Conservation (phyloP, 1,284 basidiomycete genomes). For the Cryptococcus amylolentus region DNA sequence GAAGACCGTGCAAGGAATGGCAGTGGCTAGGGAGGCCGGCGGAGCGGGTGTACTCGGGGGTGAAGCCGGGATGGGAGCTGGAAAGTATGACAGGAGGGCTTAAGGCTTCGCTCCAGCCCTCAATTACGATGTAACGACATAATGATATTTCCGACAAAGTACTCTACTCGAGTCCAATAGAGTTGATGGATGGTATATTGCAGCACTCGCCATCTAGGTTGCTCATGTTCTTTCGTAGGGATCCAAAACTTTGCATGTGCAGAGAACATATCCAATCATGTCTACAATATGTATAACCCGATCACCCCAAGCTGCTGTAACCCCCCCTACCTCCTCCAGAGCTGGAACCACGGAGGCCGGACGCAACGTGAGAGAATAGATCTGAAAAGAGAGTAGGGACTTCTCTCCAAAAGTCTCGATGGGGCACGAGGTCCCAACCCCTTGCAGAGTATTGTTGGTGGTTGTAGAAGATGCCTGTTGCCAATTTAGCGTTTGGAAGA, state of each 20-base stretch:
- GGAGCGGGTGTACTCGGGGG: background rate
- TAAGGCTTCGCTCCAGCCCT: background rate
- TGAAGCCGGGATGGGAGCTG: background rate
- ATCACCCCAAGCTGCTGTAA: constrained; percentile 39
- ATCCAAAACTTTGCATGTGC: background rate
- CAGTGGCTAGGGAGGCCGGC: constrained; percentile 2
- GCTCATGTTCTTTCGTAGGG: no score
- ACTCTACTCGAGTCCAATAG: no score
- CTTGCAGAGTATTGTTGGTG: constrained; percentile 49
- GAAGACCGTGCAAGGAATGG: constrained; percentile 58
- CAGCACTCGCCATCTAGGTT: no score
- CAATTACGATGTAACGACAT: background rate
- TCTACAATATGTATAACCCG: background rate
- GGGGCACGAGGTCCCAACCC: constrained; percentile 50
- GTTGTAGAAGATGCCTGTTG: constrained; percentile 49
- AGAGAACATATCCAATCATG: constrained; percentile 1
- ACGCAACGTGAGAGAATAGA: constrained; percentile 40
- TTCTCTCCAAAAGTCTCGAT: constrained; percentile 51
- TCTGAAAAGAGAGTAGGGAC: constrained; percentile 42
- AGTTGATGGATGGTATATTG: no score
- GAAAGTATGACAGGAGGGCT: background rate
- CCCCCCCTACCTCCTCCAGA: constrained; percentile 33
- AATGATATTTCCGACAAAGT: background rate
- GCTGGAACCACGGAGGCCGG: constrained; percentile 31
- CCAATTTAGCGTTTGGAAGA: constrained; percentile 3